Evolutionary conservation across 768 basidiomycete species (phyloP).

Genomic region (Lactifluus subvellereus): DNA sequence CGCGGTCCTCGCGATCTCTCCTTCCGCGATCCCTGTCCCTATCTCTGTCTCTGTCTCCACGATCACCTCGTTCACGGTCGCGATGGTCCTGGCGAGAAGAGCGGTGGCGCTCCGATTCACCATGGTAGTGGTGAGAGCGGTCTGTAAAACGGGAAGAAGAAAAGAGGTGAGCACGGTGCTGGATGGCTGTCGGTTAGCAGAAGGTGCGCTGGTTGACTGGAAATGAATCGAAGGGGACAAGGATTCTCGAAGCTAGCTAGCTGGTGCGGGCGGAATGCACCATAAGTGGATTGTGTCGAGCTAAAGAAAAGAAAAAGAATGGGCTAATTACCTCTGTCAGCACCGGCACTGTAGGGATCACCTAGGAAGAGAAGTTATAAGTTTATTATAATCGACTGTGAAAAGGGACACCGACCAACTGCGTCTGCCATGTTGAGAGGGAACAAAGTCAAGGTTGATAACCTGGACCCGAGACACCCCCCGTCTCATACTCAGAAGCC

Average conservation of each 20-base stretch:
- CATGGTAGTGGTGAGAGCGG: constrained; percentile 25
- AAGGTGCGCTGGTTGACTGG: constrained; percentile 17
- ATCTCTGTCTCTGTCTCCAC: constrained; percentile 30
- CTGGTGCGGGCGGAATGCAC: constrained; percentile 27
- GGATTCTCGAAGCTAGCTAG: constrained; percentile 25
- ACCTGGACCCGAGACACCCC: constrained; percentile 15
- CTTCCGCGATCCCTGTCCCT: constrained; percentile 33
- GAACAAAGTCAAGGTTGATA: background rate
- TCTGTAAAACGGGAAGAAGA: constrained; percentile 23
- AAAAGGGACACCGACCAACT: constrained; percentile 5
- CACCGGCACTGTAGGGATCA: constrained; percentile 1
- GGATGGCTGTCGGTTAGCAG: constrained; percentile 16
- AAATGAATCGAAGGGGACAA: constrained; percentile 21
- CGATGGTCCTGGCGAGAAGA: constrained; percentile 30
- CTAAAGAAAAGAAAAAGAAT: constrained; percentile 17
- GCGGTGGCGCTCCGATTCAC: constrained; percentile 28
- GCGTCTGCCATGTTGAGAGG: constrained; percentile 18
- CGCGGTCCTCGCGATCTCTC: constrained; percentile 25
- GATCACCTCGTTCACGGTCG: constrained; percentile 30
- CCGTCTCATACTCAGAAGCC: background rate
- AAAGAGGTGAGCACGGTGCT: constrained; percentile 22
- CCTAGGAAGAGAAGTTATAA: background rate
- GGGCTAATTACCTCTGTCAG: constrained; percentile 22
- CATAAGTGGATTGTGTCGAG: constrained; percentile 26
- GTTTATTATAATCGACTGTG: background rate